Conservation (phyloP, 108 stramenopile species). For the Ochromonas danica region DNA sequence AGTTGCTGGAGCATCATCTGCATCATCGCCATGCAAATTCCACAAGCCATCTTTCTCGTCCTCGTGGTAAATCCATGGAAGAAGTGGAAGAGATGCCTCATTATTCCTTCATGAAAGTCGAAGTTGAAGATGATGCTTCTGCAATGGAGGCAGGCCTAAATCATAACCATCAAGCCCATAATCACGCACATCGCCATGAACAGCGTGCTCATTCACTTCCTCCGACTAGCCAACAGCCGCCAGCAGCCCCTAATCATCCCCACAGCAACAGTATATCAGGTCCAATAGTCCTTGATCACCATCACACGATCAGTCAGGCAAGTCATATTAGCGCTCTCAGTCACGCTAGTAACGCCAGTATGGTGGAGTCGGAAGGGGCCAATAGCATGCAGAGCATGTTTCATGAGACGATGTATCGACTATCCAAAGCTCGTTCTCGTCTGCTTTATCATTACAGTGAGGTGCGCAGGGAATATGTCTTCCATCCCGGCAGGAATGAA, state of each 20-base stretch:
- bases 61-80: too few relatives aligned
- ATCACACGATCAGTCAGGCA: not conserved
- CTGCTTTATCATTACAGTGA: not conserved
- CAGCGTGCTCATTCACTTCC: not conserved
- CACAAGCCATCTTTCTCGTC: too few relatives aligned
- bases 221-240: not conserved
- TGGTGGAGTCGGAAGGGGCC: too few relatives aligned
- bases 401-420: not conserved
- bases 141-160: not conserved
- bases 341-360: too few relatives aligned
- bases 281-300: not conserved
- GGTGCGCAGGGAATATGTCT: not conserved
- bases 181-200: not conserved
- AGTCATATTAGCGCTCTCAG: too few relatives aligned
- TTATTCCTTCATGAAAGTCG: not conserved
- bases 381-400: not conserved
- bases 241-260: not conserved
- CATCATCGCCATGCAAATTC: not conserved
- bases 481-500: too few relatives aligned
- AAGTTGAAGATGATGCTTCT: not conserved
- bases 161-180: not conserved
- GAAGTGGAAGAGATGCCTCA: too few relatives aligned
- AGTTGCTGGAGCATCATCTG: not conserved
- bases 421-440: not conserved
- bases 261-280: not conserved